Evolutionary conservation across 208 protist species (phyloP), one percentile per base, ranked within the genome.

Genomic region (Crithidia brevicula): DNA sequence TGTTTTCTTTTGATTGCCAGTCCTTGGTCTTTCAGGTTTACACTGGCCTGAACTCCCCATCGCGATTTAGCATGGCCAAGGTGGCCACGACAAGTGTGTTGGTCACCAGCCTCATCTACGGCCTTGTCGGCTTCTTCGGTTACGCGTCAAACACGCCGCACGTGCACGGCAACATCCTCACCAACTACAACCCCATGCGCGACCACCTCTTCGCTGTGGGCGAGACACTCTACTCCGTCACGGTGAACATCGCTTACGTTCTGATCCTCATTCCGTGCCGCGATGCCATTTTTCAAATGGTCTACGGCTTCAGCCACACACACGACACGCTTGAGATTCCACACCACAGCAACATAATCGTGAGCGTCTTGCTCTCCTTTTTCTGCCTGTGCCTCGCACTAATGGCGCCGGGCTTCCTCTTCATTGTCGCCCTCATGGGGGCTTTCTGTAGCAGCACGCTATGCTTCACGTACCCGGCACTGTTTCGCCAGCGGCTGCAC

Each of bases 1-100:
- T 89, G 70, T 92, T 92, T 50, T 81, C 83, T 23, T 92, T 88
- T 52, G 86, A 89, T 52, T 92, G 86, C 50, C 86, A 92, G 61
- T 83, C 86, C 4, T 65, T 92, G 0, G 81, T 88, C 0, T 92
- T 92, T 67, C 83, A 89, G 59, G 47, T 92, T 2, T 89, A 84
- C 67, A 61, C 79, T 3, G 60, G 67, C 13, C 65, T 92, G 18
- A 31, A 51, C 16, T 38, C 58, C 18, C 56, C 72, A 3, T 65
- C 77, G 13, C 69, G 81, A 16, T 53, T 46, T 40, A 73, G 54
- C 49, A 89, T 92, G 83, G 31, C 66, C 11, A 86, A 79, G 61
- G 86, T 92, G 36, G 72, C 86, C 15, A 78, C 69, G 27, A 3
- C 76, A 23, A 89, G 83, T 68, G 69, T 92, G 20, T 22, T 72